Percentiles rank a stretch among this genome's conserved stretches.
phyloP scores from a whole-genome alignment of 2,329 filamentous ascomycete genomes.

The Rutstroemia sydowiana region DNA sequence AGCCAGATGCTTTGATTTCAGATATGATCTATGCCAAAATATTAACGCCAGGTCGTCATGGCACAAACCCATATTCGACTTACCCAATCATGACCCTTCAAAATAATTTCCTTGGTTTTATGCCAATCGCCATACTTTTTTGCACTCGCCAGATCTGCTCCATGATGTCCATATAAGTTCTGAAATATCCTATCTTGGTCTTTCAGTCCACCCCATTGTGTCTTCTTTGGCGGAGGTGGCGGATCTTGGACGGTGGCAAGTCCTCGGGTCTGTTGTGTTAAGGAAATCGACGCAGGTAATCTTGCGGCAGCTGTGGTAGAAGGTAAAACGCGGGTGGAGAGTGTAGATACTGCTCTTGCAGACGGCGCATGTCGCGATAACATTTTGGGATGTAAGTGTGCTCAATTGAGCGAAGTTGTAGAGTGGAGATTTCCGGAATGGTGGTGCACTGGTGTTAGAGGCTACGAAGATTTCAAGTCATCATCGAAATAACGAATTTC shows the following conservation, averaged over 20 bases:
- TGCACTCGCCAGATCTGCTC: conserved; percentile 82
- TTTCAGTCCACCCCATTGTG: conserved; percentile 75
- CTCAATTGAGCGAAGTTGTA: conserved; percentile 29
- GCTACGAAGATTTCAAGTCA: conserved; percentile 14
- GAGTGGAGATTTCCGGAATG: conserved; percentile 9
- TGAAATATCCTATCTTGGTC: conserved; percentile 99
- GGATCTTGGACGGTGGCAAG: conserved; percentile 78
- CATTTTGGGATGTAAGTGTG: conserved; percentile 28
- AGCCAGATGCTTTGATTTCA: conserved; percentile 92
- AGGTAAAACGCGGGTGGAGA: conserved; percentile 27
- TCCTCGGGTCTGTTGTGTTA: conserved; percentile 52
- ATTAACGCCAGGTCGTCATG: conserved; percentile 16
- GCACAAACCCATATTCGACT: conserved; percentile 14
- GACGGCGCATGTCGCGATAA: conserved; percentile 32
- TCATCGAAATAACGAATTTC: conserved; percentile 15
- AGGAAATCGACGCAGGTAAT: conserved; percentile 33
- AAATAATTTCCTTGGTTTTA: conserved; percentile 96
- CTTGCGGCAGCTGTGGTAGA: conserved; percentile 23
- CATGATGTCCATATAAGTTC: conserved; percentile 93
- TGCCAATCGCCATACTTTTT: conserved; percentile 99
- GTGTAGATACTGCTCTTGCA: conserved; percentile 25
- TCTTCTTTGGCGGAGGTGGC: conserved; percentile 55
- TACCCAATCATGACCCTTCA: conserved; percentile 95
- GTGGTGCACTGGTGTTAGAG: conserved; percentile 13
- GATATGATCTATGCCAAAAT: conserved; percentile 65